These are phyloP conservation scores for Chlamydomonas incerta DNA, from an alignment of 139 green algal genomes.

Conservation along the genomic window DNA sequence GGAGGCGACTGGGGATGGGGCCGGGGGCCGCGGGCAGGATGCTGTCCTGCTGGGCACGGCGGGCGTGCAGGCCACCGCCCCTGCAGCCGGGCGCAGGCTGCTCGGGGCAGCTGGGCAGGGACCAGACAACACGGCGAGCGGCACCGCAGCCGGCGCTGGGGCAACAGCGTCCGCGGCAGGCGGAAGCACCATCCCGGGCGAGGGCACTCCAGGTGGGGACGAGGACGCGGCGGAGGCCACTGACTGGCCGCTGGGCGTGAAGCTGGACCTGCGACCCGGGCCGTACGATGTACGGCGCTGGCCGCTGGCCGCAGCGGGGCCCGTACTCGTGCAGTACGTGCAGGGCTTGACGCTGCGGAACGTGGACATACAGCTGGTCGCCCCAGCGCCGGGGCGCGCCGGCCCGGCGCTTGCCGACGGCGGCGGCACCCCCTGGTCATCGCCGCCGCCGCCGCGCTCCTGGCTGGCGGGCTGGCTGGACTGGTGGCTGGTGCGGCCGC, in stretches of 20 bases:
- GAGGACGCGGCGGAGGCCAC: neutral
- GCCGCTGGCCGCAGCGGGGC: neutral
- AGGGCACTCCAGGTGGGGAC: neutral
- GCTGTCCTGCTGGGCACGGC: too few species aligned
- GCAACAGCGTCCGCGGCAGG: too few species aligned
- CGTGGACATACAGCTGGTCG: neutral
- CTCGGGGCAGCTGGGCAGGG: too few species aligned
- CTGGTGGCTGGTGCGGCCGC: neutral
- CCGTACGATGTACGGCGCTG: neutral
- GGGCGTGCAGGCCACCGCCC: too few species aligned
- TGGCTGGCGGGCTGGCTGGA: neutral
- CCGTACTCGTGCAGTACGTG: conserved; percentile 12
- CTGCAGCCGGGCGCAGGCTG: too few species aligned
- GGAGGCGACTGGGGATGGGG: neutral
- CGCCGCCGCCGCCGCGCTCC: too few species aligned
- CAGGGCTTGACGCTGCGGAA: neutral
- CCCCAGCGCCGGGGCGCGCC: neutral
- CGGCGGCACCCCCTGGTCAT: neutral
- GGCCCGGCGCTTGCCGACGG: too few species aligned
- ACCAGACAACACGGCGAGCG: too few species aligned
- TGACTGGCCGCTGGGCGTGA: neutral
- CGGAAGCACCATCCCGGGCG: too few species aligned
- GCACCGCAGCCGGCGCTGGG: too few species aligned
- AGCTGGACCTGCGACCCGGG: conserved; percentile 33
- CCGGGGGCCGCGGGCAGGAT: too few species aligned